Evolutionary conservation across 1,139 yeast genomes (phyloP), one percentile per base, ranked within the genome.

Genomic region (Candida freyschussii): DNA sequence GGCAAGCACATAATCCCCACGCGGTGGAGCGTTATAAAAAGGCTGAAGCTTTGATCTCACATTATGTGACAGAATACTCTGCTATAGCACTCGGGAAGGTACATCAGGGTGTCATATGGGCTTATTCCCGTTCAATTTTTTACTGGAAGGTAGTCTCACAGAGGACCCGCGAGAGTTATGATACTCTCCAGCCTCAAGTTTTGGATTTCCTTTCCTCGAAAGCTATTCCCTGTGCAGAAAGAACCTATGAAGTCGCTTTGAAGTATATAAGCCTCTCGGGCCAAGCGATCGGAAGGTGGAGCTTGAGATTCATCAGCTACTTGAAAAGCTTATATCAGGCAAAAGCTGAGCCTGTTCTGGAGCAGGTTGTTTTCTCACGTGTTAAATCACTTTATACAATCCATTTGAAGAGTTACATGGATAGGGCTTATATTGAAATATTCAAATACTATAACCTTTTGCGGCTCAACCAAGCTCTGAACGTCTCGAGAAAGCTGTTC

Each of bases 391-490:
- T 26, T 11, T 44, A 46, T 27, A 21, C 14, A 2, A 11, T 25
- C 15, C 32, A 40, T 18, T 13, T 33, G 4, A 31, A 42, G 33
- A 13, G 14, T 4, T 21, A 39, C 21, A 30, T 40, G 13, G 33
- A 34, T 12, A 2, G 13, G 2, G 20, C 31, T 9, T 10, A 8
- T 7, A 16, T 12, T n/a, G 29, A 33, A 7, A 22, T 19, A 13
- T 5, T 6, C 16, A 47, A 45, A 26, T 43, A 39, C 20, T 47
- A 43, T 32, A 31, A 24, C 5, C 15, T 45, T 10, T 28, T 48
- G 13, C 42, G 39, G 32, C 28, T 50, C 11, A 28, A 46, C 12
- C 37, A 40, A 19, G 42, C 45, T 7, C 18, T 46, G 13, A 20
- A 20, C 7, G 17, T 41, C 6, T 40, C 50, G 5, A 43, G 42